Evolutionary conservation across 441 rosid genomes (phyloP), one percentile per base, ranked within the genome.

Genomic region (Syzygium syzygioides): DNA sequence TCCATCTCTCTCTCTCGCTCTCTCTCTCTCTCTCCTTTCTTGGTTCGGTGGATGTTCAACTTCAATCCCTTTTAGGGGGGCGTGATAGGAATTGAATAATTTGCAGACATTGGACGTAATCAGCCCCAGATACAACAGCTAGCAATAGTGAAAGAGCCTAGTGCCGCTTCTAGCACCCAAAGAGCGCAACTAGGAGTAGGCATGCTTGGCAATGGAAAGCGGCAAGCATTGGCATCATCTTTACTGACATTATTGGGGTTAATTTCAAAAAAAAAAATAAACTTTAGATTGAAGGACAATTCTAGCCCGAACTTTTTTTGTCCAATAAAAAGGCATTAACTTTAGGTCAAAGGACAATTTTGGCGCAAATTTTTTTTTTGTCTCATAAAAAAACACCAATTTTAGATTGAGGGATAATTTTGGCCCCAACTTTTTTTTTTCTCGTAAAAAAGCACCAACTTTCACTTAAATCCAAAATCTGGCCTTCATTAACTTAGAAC

Each of bases 241-340:
- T 10, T 68, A 5, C 26, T 8, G 50, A 37, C 50, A 37, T 71
- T 71, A 71, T 71, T 37, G 80, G 5, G 48, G 48, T 45, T 45
- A 45, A 45, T 45, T 41, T 7, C 9, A 7, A 45, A 45, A 45
- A 45, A 45, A 7, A 45, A 0, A 45, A 45, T 1, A 41, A 41
- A 41, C 1, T 45, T 45, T 7, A 1, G 48, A 1, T 7, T 2
- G 9, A 45, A 0, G 0, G 9, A 7, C 1, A 7, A 45, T 45
- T 45, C 8, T 45, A 9, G 9, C 9, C 48, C 48, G 2, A 45
- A 45, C 2, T 45, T 45, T 45, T 45, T 45, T 45, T 45, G 48
- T 45, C 9, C 48, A 0, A 2, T 45, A 45, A 7, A 45, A 45
- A 45, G 8, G 9, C 2, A 45, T 2, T 45, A 45, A 45, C 48